phyloP scores from a whole-genome alignment of 2,329 filamentous ascomycete genomes.

The Metarhizium sp. region DNA sequence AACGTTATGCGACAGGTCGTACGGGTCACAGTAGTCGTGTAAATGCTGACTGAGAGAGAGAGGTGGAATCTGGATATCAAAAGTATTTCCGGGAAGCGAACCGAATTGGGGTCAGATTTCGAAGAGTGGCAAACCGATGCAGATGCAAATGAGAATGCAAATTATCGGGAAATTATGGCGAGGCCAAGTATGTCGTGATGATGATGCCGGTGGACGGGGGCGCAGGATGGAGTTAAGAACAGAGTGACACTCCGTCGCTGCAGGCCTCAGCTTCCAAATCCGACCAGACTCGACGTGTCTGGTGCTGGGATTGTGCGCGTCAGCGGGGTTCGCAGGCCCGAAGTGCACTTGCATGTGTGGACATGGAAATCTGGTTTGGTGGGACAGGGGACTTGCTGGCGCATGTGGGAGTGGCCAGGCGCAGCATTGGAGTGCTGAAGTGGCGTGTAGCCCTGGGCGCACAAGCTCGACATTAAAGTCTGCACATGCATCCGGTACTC shows the following conservation, averaged over 20 bases:
- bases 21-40: background rate
- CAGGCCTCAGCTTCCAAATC: no score
- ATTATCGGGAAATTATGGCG: background rate
- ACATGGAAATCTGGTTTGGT: no score
- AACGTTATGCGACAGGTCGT: conserved; percentile 1
- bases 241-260: background rate
- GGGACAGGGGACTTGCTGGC: no score
- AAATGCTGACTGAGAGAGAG: background rate
- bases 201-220: background rate
- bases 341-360: background rate
- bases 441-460: no score
- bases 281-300: no score
- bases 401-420: no score
- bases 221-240: background rate
- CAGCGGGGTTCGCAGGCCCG: conserved; percentile 1
- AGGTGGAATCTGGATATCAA: background rate
- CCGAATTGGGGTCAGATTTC: background rate
- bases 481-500: no score
- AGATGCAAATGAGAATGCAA: no score
- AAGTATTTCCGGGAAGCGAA: background rate
- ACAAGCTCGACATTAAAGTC: no score
- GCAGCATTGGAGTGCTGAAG: no score
- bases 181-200: background rate
- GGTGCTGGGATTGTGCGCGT: conserved; percentile 13
- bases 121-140: background rate